Conservation (phyloP, 2,329 filamentous ascomycete genomes). For the Harringtonia aguacate region DNA sequence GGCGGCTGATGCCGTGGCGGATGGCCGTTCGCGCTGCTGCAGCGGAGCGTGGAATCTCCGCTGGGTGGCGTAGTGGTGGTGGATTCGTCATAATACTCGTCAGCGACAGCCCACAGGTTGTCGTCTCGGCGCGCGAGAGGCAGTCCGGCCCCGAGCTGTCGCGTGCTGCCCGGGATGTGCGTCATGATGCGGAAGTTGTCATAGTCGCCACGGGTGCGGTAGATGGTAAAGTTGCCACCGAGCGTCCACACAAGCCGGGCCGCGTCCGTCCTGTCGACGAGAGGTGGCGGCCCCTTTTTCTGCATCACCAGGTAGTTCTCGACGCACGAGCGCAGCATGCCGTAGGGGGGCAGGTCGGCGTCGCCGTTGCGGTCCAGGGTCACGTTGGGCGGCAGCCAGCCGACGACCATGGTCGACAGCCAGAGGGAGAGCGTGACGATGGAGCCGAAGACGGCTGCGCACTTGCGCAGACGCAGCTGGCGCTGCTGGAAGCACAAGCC, state of each 20-base stretch:
- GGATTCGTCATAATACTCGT: no score
- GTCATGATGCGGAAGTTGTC: no score
- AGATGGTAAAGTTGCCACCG: not conserved
- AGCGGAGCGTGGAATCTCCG: no score
- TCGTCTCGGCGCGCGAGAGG: no score
- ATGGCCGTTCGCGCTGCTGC: no score
- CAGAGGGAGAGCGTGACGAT: constrained; percentile 3
- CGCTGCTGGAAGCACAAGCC: constrained; percentile 3
- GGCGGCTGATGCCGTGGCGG: no score
- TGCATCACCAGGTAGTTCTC: constrained; percentile 5
- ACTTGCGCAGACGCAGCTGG: constrained; percentile 5
- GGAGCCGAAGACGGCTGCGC: constrained; percentile 2
- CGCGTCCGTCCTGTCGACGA: not conserved
- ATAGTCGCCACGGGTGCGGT: not conserved
- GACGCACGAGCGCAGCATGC: constrained; percentile 9
- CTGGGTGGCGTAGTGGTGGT: no score
- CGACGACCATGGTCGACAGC: constrained; percentile 4
- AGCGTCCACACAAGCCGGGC: not conserved
- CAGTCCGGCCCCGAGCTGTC: no score
- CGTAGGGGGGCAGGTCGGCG: constrained; percentile 3
- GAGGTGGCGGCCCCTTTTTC: not conserved
- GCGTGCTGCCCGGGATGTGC: no score
- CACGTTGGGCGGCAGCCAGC: constrained; percentile 3
- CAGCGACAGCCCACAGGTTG: no score
- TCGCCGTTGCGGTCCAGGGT: not conserved